Evolutionary conservation across 1,284 basidiomycete species (phyloP), one percentile per base, ranked within the genome.

Genomic region (Tylopilus orsonianus): DNA sequence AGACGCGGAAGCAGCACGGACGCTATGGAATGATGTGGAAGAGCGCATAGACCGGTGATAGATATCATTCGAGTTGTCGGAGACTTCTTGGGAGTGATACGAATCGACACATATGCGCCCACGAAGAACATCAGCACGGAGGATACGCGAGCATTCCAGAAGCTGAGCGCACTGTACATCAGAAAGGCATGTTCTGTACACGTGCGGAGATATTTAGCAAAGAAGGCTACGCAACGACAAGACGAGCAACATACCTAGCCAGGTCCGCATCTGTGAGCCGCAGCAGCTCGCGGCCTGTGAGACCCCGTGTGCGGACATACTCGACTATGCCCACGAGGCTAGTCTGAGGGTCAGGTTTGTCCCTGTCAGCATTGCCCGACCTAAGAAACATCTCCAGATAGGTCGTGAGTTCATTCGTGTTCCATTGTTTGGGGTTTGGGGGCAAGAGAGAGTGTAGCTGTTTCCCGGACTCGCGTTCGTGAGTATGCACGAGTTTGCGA

Each of bases 281-380:
- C 35, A 65, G 44, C 26, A 69, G 41, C 43, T 53, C 56, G 33
- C 62, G 59, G 19, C 63, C 63, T 6, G 64, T 68, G 29, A 69
- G 34, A 26, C 44, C 44, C 10, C 54, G 48, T 45, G 49, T 41
- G 39, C 53, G 62, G 18, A 69, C 50, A 33, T 23, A 56, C 7
- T 56, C 27, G 12, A 68, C 48, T 36, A 66, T 51, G 6, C 12
- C 47, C 26, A 34, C 38, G 16, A 51, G 26, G 34, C 39, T 32
- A 13, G 13, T n/a, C n/a, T n/a, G n/a, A 8, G 42, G 16, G 16
- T 36, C 29, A 12, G 44, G 46, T 9, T 50, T 26, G n/a, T 33
- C 36, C 8, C 29, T 23, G 9, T 20, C 35, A 16, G 18, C 6
- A 22, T 30, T 29, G 16, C 13, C 35, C 2, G 26, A 48, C 27